Percentiles rank a stretch among this genome's conserved stretches.
These are phyloP conservation scores for Saururus chinensis DNA, from an alignment of 164 flowering plant genomes.

Conservation along the genomic window DNA sequence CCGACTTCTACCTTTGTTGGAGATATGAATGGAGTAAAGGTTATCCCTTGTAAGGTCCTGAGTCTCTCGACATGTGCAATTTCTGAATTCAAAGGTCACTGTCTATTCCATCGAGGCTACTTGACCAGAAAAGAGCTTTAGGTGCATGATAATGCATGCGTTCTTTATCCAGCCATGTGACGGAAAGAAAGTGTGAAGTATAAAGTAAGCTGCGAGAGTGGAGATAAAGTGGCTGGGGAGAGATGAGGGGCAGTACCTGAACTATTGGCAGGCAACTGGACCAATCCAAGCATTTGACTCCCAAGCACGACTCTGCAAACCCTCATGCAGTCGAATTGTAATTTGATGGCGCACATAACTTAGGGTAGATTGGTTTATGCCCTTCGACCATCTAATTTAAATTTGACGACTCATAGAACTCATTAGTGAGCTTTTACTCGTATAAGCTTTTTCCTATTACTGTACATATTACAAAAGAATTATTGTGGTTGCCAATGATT, in stretches of 20 bases:
- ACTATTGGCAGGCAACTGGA: neutral
- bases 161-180: neutral
- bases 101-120: neutral
- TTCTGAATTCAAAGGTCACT: neutral
- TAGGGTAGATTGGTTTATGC: too few species aligned
- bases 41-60: too few species aligned
- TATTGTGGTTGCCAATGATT: too few species aligned
- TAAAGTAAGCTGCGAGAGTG: neutral
- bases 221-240: neutral
- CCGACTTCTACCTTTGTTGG: too few species aligned
- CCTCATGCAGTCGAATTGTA: too few species aligned
- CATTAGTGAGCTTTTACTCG: too few species aligned
- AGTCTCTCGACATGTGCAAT: neutral
- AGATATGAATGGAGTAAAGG: too few species aligned
- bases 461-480: too few species aligned
- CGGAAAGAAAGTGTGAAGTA: neutral
- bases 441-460: too few species aligned
- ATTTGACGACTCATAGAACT: too few species aligned
- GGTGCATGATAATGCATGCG: neutral
- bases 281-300: neutral
- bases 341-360: too few species aligned
- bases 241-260: neutral
- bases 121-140: neutral
- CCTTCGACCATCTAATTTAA: too few species aligned
- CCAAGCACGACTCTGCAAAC: neutral